Percentiles rank a stretch among this genome's conserved stretches.
Conservation (phyloP, 2,329 filamentous ascomycete genomes). For the Neurospora sp. region DNA sequence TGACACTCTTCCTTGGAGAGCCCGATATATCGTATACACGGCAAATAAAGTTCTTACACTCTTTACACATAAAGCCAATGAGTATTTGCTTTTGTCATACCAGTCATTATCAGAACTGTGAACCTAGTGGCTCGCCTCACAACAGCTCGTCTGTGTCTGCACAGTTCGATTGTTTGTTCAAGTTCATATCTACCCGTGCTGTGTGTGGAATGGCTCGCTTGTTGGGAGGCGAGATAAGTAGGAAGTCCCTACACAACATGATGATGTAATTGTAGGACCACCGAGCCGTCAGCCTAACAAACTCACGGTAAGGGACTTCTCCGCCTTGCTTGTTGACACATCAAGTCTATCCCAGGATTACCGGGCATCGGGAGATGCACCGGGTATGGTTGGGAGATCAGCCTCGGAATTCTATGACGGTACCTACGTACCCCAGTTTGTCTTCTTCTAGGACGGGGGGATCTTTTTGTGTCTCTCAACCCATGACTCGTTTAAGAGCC, state of each 20-base stretch:
- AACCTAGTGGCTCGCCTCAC: not conserved
- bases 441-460: not conserved
- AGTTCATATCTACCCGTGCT: constrained; percentile 9
- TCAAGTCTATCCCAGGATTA: not conserved
- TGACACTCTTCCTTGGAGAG: not conserved
- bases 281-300: not conserved
- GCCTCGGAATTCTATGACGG: not conserved
- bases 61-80: not conserved
- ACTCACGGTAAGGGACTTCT: not conserved
- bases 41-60: not conserved
- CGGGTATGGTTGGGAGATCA: not conserved
- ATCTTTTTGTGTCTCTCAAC: not conserved
- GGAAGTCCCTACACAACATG: not conserved
- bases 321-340: not conserved
- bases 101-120: not conserved
- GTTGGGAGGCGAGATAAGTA: not conserved
- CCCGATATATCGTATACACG: not conserved
- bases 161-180: not conserved
- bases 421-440: not conserved
- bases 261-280: not conserved
- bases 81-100: not conserved
- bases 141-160: not conserved
- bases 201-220: constrained; percentile 5
- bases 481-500: constrained; percentile 1
- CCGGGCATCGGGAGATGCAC: not conserved